Conservation (phyloP, 1,284 basidiomycete genomes). For the Sutorius eximius region DNA sequence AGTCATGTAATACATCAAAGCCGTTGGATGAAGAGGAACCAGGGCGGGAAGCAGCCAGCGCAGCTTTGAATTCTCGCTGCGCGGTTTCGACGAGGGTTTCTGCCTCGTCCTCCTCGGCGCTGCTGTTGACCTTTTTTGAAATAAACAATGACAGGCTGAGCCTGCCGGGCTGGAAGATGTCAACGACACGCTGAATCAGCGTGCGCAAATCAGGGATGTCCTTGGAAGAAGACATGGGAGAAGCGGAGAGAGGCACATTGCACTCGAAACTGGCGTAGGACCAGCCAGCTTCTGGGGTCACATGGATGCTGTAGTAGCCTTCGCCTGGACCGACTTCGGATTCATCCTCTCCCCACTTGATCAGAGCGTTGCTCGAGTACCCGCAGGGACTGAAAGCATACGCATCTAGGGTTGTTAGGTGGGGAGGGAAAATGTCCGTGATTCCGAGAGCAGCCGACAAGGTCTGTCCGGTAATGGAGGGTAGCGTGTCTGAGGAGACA, state of each 20-base stretch:
- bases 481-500: conserved; percentile 36
- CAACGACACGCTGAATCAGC: conserved; percentile 84
- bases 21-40: conserved; percentile 22
- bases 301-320: conserved; percentile 98
- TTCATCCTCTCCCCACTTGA: conserved; percentile 57
- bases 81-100: conserved; percentile 63
- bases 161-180: conserved; percentile 90
- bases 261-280: conserved; percentile 99
- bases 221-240: conserved; percentile 37
- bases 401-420: conserved; percentile 84
- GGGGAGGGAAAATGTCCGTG: conserved; percentile 75
- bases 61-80: conserved; percentile 66
- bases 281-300: conserved; percentile 96
- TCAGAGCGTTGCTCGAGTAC: conserved; percentile 93
- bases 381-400: conserved; percentile 97
- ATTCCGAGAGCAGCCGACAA: conserved; percentile 83
- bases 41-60: conserved; percentile 42
- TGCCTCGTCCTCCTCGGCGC: conserved; percentile 49
- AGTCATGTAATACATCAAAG: conserved; percentile 14
- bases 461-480: conserved; percentile 64
- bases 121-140: conserved; percentile 60
- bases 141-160: conserved; percentile 93
- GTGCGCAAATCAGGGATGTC: conserved; percentile 73
- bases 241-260: conserved; percentile 80
- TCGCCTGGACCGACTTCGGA: conserved; percentile 48